Conservation (phyloP, 441 rosid genomes). For the Manihot esculenta region DNA sequence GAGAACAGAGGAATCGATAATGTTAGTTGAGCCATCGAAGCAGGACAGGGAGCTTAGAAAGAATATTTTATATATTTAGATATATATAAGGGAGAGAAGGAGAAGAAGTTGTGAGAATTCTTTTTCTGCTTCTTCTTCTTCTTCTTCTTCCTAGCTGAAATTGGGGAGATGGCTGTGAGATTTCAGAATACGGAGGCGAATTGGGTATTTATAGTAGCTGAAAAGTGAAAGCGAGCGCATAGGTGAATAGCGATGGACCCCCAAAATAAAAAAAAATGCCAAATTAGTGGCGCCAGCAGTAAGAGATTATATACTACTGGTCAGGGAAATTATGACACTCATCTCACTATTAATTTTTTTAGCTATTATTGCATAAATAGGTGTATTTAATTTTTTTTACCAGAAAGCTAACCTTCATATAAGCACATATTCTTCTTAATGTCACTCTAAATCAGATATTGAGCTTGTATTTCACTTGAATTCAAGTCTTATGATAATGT, state of each 20-base stretch:
- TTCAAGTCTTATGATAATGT: too few relatives aligned
- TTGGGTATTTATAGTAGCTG: conserved; percentile 10
- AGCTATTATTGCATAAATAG: too few relatives aligned
- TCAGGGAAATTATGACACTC: too few relatives aligned
- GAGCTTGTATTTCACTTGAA: too few relatives aligned
- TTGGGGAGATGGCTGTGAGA: conserved; percentile 22
- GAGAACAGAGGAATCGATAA: conserved; percentile 25
- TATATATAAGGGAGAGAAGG: background rate
- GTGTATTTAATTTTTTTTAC: too few relatives aligned
- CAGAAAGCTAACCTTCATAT: too few relatives aligned
- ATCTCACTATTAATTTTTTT: too few relatives aligned
- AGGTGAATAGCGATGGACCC: background rate
- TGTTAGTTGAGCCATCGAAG: conserved; percentile 41
- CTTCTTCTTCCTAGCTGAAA: too few relatives aligned
- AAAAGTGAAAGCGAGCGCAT: background rate
- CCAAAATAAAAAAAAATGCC: background rate
- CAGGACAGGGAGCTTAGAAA: background rate
- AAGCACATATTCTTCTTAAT: too few relatives aligned
- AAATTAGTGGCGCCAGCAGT: too few relatives aligned
- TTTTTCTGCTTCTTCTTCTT: background rate
- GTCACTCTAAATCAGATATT: too few relatives aligned
- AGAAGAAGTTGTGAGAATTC: background rate
- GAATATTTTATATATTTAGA: background rate
- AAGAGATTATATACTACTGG: too few relatives aligned
- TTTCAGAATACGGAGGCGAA: background rate